phyloP scores from a whole-genome alignment of 1,139 yeast species.

The Saccharomycopsis crataegensis region DNA sequence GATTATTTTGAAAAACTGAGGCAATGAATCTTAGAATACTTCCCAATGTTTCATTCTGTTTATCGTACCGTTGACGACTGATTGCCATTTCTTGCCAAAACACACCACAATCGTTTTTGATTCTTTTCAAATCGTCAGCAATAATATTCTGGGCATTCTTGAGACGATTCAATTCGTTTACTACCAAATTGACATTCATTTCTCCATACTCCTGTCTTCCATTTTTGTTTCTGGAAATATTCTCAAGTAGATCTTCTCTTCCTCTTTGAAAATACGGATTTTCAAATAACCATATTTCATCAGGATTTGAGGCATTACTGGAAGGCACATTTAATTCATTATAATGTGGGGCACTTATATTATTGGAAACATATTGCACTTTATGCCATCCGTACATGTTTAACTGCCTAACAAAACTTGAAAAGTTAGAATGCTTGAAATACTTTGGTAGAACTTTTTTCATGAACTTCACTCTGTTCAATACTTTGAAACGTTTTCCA shows the following conservation, averaged over 20 bases:
- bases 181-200: slow-evolving; percentile 47
- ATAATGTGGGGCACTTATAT: not conserved
- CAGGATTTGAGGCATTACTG: not conserved
- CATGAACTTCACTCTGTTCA: slow-evolving; percentile 80
- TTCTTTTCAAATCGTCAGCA: slow-evolving; percentile 73
- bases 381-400: slow-evolving; percentile 99
- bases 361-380: slow-evolving; percentile 62
- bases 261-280: slow-evolving; percentile 69
- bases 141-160: slow-evolving; percentile 74
- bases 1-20: slow-evolving; percentile 56
- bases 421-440: slow-evolving; percentile 91
- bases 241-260: slow-evolving; percentile 65
- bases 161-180: slow-evolving; percentile 69
- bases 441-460: slow-evolving; percentile 77
- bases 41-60: slow-evolving; percentile 82
- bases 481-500: slow-evolving; percentile 80
- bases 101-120: slow-evolving; percentile 79
- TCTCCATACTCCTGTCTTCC: slow-evolving; percentile 35
- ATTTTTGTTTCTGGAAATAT: slow-evolving; percentile 46
- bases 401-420: slow-evolving; percentile 89
- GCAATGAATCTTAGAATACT: slow-evolving; percentile 83
- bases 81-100: slow-evolving; percentile 84
- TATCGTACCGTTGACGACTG: slow-evolving; percentile 75
- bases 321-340: not conserved
- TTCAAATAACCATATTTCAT: slow-evolving; percentile 58